Evolutionary conservation across 176 grass and related monocot species (phyloP).

Genomic region (Cenchrus fungigraminus): DNA sequence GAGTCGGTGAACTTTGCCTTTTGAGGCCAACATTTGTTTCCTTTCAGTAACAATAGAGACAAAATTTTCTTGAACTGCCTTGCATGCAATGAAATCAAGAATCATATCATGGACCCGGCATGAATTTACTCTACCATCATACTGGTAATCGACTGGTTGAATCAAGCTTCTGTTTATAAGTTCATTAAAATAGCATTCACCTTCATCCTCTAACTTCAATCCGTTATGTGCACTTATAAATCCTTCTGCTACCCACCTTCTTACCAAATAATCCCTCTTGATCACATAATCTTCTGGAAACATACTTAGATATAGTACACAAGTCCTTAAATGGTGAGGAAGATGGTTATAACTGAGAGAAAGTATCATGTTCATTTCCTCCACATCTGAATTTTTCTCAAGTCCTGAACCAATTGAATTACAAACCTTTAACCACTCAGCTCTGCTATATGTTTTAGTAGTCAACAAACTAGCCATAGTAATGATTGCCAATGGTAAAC

Average conservation of each 20-base stretch:
- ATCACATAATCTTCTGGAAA: slow-evolving; percentile 62
- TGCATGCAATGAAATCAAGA: slow-evolving; percentile 53
- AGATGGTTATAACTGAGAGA: slow-evolving; percentile 57
- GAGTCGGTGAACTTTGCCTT: slow-evolving; percentile 43
- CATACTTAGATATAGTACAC: slow-evolving; percentile 58
- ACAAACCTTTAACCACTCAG: slow-evolving; percentile 40
- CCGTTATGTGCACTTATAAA: slow-evolving; percentile 37
- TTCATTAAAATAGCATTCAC: slow-evolving; percentile 68
- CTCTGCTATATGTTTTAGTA: slow-evolving; percentile 33
- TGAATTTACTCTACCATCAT: slow-evolving; percentile 31
- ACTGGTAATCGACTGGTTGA: slow-evolving; percentile 34
- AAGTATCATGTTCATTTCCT: slow-evolving; percentile 57
- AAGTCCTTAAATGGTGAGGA: slow-evolving; percentile 54
- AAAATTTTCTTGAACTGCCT: slow-evolving; percentile 51
- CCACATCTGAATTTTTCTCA: slow-evolving; percentile 36
- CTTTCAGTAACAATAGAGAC: slow-evolving; percentile 14
- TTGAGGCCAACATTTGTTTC: slow-evolving; percentile 10
- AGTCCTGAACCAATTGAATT: slow-evolving; percentile 53
- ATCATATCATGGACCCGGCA: slow-evolving; percentile 55
- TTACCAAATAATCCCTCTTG: slow-evolving; percentile 47
- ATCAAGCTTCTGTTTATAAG: slow-evolving; percentile 67
- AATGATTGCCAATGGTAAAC: slow-evolving; percentile 58
- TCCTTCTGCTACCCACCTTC: slow-evolving; percentile 60
- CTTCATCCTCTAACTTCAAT: slow-evolving; percentile 44
- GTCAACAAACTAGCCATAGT: slow-evolving; percentile 50